phyloP scores from a whole-genome alignment of 352 stramenopile species.

The Phytophthora podocarpi region DNA sequence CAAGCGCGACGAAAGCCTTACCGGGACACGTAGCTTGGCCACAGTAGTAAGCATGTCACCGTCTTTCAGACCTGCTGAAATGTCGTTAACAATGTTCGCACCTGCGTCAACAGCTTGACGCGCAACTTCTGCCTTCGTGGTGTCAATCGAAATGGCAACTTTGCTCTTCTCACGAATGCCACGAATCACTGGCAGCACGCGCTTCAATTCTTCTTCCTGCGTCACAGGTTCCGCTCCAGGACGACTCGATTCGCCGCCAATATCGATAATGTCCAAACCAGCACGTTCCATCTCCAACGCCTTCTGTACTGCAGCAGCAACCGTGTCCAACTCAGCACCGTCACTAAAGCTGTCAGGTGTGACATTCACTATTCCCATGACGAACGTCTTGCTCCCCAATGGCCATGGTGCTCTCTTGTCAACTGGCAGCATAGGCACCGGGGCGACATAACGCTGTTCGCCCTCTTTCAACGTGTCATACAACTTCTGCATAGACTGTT shows the following conservation, averaged over 20 bases:
- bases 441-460: slow-evolving; percentile 38
- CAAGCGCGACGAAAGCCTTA: slow-evolving; percentile 20
- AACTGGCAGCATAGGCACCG: slow-evolving; percentile 60
- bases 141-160: slow-evolving; percentile 97
- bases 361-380: slow-evolving; percentile 99
- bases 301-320: slow-evolving; percentile 72
- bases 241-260: slow-evolving; percentile 98
- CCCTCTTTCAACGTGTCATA: slow-evolving; percentile 45
- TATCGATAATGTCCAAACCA: slow-evolving; percentile 96
- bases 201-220: slow-evolving; percentile 90
- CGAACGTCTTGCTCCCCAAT: slow-evolving; percentile 72
- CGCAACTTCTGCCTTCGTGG: slow-evolving; percentile 92
- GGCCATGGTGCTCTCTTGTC: slow-evolving; percentile 47
- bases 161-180: slow-evolving; percentile 75
- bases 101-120: slow-evolving; percentile 90
- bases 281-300: slow-evolving; percentile 89
- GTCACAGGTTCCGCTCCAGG: slow-evolving; percentile 92
- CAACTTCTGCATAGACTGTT: slow-evolving; percentile 77
- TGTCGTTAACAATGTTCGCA: slow-evolving; percentile 98
- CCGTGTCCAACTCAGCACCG: slow-evolving; percentile 43
- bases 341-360: slow-evolving; percentile 98
- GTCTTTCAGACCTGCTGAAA: slow-evolving; percentile 95
- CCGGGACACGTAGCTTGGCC: slow-evolving; percentile 82
- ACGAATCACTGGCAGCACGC: slow-evolving; percentile 95
- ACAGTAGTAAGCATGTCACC: slow-evolving; percentile 91